Conservation (phyloP, 169 alveolate genomes). For the Plasmodium knowlesi region DNA sequence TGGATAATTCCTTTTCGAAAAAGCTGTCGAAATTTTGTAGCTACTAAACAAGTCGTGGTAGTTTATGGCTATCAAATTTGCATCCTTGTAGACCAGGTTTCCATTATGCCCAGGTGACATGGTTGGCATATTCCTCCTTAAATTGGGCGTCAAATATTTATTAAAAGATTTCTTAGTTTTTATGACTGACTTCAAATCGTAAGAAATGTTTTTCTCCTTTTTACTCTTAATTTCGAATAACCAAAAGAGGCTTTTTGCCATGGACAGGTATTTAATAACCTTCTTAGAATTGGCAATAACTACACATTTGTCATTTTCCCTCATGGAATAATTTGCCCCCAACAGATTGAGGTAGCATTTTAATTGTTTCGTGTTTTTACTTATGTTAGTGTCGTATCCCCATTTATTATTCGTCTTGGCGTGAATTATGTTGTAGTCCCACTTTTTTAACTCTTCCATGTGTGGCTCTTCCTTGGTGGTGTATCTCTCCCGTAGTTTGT, state of each 20-base stretch:
- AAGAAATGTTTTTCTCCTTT: constrained; percentile 29
- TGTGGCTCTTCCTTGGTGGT: not conserved
- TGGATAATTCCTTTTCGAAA: constrained; percentile 17
- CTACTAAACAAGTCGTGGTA: constrained; percentile 45
- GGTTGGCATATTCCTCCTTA: not conserved
- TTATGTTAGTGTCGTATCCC: not conserved
- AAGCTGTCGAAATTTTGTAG: constrained; percentile 17
- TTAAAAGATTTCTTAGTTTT: constrained; percentile 53
- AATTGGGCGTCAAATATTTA: constrained; percentile 11
- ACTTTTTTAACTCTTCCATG: not conserved
- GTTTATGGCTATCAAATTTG: constrained; percentile 12
- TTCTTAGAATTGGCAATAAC: constrained; percentile 66
- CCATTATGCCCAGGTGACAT: constrained; percentile 19
- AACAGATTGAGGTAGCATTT: constrained; percentile 53
- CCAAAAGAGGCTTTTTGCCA: constrained; percentile 67
- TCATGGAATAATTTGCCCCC: constrained; percentile 41
- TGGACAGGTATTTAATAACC: constrained; percentile 67
- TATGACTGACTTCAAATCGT: constrained; percentile 69
- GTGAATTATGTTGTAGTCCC: constrained; percentile 10
- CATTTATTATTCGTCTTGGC: not conserved
- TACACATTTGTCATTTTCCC: constrained; percentile 57
- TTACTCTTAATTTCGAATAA: constrained; percentile 63
- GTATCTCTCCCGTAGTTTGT: not conserved
- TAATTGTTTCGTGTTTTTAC: constrained; percentile 4
- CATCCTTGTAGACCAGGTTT: not conserved